A percentile compares a stretch with the other conserved stretches of the same genome.
These are phyloP conservation scores for Galerina sulciceps DNA, from an alignment of 768 basidiomycete genomes.

Conservation along the genomic window DNA sequence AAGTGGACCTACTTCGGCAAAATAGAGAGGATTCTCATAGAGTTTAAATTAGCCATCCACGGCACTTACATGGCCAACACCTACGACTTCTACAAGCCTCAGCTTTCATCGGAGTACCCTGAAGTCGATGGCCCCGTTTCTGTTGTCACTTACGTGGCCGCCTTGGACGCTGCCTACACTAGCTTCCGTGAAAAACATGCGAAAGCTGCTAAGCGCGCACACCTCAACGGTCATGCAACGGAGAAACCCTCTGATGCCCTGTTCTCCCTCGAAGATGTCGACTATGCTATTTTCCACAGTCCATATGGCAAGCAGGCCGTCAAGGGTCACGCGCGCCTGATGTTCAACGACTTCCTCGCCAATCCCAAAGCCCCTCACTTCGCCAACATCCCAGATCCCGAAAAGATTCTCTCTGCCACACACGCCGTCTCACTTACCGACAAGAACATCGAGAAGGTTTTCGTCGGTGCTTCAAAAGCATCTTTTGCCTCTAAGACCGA, in stretches of 20 bases:
- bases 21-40: constrained; percentile 13
- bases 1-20: constrained; percentile 38
- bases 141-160: constrained; percentile 92
- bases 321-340: constrained; percentile 92
- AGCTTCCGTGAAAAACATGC: constrained; percentile 84
- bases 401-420: constrained; percentile 66
- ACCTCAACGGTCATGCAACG: constrained; percentile 38
- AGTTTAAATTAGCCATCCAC: constrained; percentile 72
- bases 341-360: constrained; percentile 91
- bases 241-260: constrained; percentile 45
- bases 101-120: constrained; percentile 93
- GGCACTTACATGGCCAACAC: constrained; percentile 97
- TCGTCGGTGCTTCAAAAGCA: constrained; percentile 78
- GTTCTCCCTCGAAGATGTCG: constrained; percentile 83
- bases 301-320: constrained; percentile 99
- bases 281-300: constrained; percentile 95
- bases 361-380: constrained; percentile 73
- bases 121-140: constrained; percentile 98
- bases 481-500: constrained; percentile 77
- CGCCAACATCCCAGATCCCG: constrained; percentile 71
- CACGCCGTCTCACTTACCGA: constrained; percentile 84
- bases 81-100: constrained; percentile 99
- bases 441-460: constrained; percentile 95
- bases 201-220: constrained; percentile 58
- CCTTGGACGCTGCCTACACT: constrained; percentile 88